Conservation (phyloP, 177 flowering plant species). For the Vitis hybrid region DNA sequence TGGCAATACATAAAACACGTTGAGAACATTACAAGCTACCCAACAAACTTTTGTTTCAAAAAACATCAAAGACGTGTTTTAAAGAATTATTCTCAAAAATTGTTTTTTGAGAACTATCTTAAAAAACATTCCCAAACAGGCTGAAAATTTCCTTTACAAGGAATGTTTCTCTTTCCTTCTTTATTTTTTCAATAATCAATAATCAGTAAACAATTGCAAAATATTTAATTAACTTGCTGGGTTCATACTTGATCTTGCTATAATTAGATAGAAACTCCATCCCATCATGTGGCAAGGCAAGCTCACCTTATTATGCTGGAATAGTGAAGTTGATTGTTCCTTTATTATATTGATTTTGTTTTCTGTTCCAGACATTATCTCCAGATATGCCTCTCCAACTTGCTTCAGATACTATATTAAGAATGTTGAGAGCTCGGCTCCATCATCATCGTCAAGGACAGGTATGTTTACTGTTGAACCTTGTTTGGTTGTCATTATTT, state of each 20-base stretch:
- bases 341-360: not conserved
- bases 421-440: constrained; percentile 91
- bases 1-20: no score
- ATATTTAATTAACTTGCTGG: not conserved
- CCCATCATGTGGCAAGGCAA: not conserved
- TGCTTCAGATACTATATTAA: constrained; percentile 85
- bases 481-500: not conserved
- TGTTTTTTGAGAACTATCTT: no score
- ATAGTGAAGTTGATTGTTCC: not conserved
- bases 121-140: no score
- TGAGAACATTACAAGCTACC: no score
- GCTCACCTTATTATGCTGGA: not conserved
- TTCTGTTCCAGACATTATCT: constrained; percentile 73
- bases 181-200: not conserved
- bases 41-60: no score
- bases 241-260: not conserved
- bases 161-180: no score
- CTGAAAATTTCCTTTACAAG: no score
- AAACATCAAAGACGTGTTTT: no score
- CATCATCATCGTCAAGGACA: constrained; percentile 92
- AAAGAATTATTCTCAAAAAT: no score
- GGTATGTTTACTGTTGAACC: constrained; percentile 34
- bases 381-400: constrained; percentile 95
- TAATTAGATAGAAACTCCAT: not conserved
- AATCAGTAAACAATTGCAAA: not conserved